Percentiles rank a stretch among this genome's conserved stretches.
Evolutionary conservation across 306 rosid genomes (phyloP).

Genomic region (Urtica urens): DNA sequence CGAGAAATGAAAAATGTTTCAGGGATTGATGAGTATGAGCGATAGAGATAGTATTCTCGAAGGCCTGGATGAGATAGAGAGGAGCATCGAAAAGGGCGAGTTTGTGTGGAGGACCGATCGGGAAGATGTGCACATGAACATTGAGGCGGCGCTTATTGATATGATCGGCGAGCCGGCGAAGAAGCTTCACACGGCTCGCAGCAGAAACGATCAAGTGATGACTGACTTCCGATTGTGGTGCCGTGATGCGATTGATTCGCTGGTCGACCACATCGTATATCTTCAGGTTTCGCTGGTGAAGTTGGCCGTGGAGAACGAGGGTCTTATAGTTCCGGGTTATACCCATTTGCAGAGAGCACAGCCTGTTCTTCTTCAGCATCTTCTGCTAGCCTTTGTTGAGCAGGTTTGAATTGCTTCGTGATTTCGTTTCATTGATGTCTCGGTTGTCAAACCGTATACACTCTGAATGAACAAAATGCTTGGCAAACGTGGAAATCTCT

Average conservation of each 20-base stretch:
- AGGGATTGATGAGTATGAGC: slow-evolving; percentile 56
- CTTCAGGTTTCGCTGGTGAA: slow-evolving; percentile 60
- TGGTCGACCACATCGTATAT: slow-evolving; percentile 32
- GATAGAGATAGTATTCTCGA: slow-evolving; percentile 61
- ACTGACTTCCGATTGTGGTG: slow-evolving; percentile 87
- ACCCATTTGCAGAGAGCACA: slow-evolving; percentile 93
- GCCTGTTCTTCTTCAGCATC: slow-evolving; percentile 78
- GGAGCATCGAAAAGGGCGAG: slow-evolving; percentile 58
- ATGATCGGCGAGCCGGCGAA: slow-evolving; percentile 91
- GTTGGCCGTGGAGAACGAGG: slow-evolving; percentile 58
- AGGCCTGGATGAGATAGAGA: slow-evolving; percentile 62
- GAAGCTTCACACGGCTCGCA: slow-evolving; percentile 88
- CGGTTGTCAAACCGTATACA: too few relatives aligned
- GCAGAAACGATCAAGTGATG: slow-evolving; percentile 74
- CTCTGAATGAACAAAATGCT: too few relatives aligned
- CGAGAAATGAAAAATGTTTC: slow-evolving; percentile 4
- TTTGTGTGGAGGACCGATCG: slow-evolving; percentile 88
- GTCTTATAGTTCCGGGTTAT: slow-evolving; percentile 79
- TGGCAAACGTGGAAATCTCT: too few relatives aligned
- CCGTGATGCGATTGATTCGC: slow-evolving; percentile 73
- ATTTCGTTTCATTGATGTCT: not conserved
- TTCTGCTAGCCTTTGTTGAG: slow-evolving; percentile 78
- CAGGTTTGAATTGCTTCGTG: slow-evolving; percentile 40
- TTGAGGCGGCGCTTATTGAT: slow-evolving; percentile 86
- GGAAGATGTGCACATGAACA: slow-evolving; percentile 97